Percentiles rank a stretch among this genome's conserved stretches.
Conservation (phyloP, 1,284 basidiomycete species). For the Porogramme epimiltina region DNA sequence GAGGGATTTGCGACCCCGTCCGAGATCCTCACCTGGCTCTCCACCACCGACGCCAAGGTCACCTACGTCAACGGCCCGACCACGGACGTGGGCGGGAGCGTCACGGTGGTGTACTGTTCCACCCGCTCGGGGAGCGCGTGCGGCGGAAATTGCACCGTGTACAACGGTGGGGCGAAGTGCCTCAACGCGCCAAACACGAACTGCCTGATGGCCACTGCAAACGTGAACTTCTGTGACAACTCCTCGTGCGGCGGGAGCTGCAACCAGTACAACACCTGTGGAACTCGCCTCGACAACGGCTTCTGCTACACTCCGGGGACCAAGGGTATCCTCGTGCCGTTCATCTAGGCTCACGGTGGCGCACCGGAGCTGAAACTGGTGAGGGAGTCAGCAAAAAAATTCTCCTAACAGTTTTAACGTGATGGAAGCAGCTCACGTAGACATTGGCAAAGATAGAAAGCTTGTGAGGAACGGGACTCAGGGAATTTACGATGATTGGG, state of each 20-base stretch:
- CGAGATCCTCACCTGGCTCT: constrained; percentile 4
- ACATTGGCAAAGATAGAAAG: too few species aligned
- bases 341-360: too few species aligned
- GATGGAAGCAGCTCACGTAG: too few species aligned
- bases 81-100: neutral
- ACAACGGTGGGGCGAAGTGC: constrained; percentile 2
- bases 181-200: neutral
- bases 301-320: constrained; percentile 9
- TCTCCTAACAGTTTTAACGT: too few species aligned
- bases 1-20: too few species aligned
- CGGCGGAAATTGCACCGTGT: neutral
- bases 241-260: neutral
- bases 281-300: constrained; percentile 2
- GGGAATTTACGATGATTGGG: too few species aligned
- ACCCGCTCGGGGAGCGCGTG: neutral
- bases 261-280: constrained; percentile 3
- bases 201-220: neutral
- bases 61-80: constrained; percentile 4
- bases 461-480: too few species aligned
- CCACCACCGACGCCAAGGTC: constrained; percentile 7
- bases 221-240: constrained; percentile 5
- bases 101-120: constrained; percentile 2
- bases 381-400: too few species aligned
- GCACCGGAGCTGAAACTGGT: too few species aligned
- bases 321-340: neutral